These are phyloP conservation scores for Endoconidiophora polonica DNA, from an alignment of 2,329 filamentous ascomycete genomes.

Conservation along the genomic window DNA sequence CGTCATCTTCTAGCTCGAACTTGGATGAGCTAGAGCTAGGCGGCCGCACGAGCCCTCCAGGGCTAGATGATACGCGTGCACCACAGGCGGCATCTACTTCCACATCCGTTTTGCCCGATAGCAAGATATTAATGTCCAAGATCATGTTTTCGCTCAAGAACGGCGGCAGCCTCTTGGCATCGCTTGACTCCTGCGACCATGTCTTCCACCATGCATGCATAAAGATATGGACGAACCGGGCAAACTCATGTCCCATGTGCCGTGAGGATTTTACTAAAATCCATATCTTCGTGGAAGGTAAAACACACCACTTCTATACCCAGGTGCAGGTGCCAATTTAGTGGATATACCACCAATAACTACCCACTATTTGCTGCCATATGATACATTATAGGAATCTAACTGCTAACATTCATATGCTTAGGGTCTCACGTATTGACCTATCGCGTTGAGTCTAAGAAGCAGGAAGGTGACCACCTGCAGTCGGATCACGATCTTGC, in stretches of 20 bases:
- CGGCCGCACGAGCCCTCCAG: too few species aligned
- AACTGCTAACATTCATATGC: slow-evolving; percentile 5
- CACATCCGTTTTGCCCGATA: too few species aligned
- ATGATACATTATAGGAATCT: not conserved
- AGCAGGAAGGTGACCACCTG: slow-evolving; percentile 33
- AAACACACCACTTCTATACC: not conserved
- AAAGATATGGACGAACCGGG: slow-evolving; percentile 85
- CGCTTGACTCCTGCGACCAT: slow-evolving; percentile 67
- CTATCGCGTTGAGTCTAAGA: slow-evolving; percentile 60
- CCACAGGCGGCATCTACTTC: too few species aligned
- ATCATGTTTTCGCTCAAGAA: too few species aligned
- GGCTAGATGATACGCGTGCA: too few species aligned
- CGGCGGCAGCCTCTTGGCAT: slow-evolving; percentile 21
- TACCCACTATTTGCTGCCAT: too few species aligned
- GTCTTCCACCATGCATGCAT: slow-evolving; percentile 85
- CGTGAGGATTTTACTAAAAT: slow-evolving; percentile 82
- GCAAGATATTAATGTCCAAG: too few species aligned
- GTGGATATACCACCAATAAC: too few species aligned
- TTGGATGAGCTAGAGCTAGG: too few species aligned
- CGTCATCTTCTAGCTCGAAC: too few species aligned
- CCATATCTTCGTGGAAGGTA: slow-evolving; percentile 34
- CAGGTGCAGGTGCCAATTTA: not conserved
- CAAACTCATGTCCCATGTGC: slow-evolving; percentile 96
- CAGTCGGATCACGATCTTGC: slow-evolving; percentile 64
- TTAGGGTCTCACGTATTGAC: slow-evolving; percentile 38